Base-by-base conservation (phyloP, 164 flowering plant species). In the Brasenia schreberi region DNA sequence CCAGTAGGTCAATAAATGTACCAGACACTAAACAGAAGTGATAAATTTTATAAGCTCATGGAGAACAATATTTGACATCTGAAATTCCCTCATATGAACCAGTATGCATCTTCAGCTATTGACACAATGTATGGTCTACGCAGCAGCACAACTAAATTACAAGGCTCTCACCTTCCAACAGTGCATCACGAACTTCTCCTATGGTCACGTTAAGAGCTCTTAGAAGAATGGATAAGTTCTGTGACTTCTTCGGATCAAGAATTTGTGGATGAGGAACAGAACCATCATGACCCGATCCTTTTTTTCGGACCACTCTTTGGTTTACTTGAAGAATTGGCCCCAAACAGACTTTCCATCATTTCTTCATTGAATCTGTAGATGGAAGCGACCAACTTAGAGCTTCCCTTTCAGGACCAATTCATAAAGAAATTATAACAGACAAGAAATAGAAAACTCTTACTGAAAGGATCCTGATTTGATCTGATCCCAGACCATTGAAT, bases 401-500 rank as follows among this genome's bases (percentile, higher is more conserved):
- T 33, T 4, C 39, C 39, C 39, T 33, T 33, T 33, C 39, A 33
- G 39, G 39, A 3, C 39, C 39, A 33, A 33, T 9, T 49, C 56
- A 9, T 9, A 49, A 49, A 49, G 56, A 49, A 49, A 9, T 49
- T 9, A 33, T 4, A 49, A 14, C 56, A 49, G 56, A 49, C 12
- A 9, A 14, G 67, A 61, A 9, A 9, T 5, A 14, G 56, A 9
- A 49, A 33, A 33, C 43, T 77, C 95, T 85, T 81, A 92, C 97
- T 90, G 98, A 80, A 93, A 93, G 17, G 98, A 93, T 64, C 98
- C 98, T 3, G 96, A 74, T 64, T 74, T 86, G 64, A 93, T 84
- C 75, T 93, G 89, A 82, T 90, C 83, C 98, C 98, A 93, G 68
- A 90, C 98, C 98, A 93, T 93, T 67, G 98, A 86, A 42, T 85